Conservation (phyloP, 768 basidiomycete species). For the Boletus sp. region DNA sequence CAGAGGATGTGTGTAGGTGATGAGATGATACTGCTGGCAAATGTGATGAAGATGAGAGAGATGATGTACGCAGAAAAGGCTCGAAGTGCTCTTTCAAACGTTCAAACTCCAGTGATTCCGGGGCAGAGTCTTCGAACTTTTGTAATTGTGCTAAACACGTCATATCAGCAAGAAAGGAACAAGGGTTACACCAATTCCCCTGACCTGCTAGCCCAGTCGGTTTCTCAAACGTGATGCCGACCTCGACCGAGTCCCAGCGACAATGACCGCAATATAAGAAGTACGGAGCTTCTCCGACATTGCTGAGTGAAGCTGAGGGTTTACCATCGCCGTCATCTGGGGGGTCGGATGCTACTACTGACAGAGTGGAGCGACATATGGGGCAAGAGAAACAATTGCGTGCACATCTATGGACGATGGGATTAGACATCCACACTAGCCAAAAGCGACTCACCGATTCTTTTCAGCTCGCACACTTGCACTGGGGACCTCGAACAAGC, state of each 20-base stretch:
- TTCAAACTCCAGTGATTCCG: constrained; percentile 87
- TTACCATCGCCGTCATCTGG: constrained; percentile 56
- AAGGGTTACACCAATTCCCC: constrained; percentile 17
- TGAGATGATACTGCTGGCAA: constrained; percentile 54
- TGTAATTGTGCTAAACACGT: constrained; percentile 74
- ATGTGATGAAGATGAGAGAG: constrained; percentile 64
- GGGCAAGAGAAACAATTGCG: constrained; percentile 98
- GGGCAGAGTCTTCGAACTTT: constrained; percentile 81
- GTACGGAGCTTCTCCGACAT: constrained; percentile 84
- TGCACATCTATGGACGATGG: constrained; percentile 67
- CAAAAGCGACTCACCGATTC: constrained; percentile 62
- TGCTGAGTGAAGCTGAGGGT: constrained; percentile 48
- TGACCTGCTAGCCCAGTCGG: constrained; percentile 91
- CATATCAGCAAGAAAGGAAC: constrained; percentile 1
- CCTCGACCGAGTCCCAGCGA: constrained; percentile 90
- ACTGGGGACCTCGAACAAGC: constrained; percentile 96
- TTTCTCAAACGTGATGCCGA: constrained; percentile 93
- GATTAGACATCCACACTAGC: background rate
- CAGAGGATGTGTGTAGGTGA: constrained; percentile 72
- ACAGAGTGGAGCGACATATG: constrained; percentile 83
- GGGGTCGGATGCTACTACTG: constrained; percentile 88
- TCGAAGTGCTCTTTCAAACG: constrained; percentile 96
- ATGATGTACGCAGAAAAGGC: constrained; percentile 83
- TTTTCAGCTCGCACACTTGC: constrained; percentile 98
- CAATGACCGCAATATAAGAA: constrained; percentile 90